phyloP scores from a whole-genome alignment of 176 grass and related monocot species.

The Cenchrus purpureus region DNA sequence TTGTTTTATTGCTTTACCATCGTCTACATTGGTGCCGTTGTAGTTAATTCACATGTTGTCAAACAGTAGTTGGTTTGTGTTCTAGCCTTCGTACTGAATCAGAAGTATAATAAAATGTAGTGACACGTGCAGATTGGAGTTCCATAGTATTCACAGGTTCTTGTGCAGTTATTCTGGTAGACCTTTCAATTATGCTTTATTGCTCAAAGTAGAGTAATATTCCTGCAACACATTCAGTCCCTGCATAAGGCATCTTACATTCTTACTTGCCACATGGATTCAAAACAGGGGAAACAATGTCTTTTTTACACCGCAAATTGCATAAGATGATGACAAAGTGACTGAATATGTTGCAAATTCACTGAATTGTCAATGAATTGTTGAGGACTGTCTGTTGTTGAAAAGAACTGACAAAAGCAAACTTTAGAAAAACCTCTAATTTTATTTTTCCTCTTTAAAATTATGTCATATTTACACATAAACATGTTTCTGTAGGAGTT shows the following conservation, averaged over 20 bases:
- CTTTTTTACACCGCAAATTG: background rate
- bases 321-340: background rate
- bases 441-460: background rate
- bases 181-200: conserved; percentile 17
- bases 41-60: background rate
- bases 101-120: background rate
- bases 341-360: background rate
- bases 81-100: conserved; percentile 12
- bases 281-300: background rate
- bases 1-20: background rate
- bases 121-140: background rate
- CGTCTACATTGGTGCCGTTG: background rate
- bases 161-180: background rate
- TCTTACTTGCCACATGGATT: background rate
- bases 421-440: background rate
- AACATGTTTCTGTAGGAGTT: background rate
- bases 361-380: background rate
- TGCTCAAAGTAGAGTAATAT: background rate
- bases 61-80: background rate
- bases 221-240: background rate
- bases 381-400: background rate
- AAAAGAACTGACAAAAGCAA: background rate
- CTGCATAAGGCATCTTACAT: background rate
- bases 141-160: background rate
- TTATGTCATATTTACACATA: conserved; percentile 2